Evolutionary conservation across 2,329 filamentous ascomycete genomes (phyloP), one percentile per base, ranked within the genome.

Genomic region (Colletotrichum caudatum): DNA sequence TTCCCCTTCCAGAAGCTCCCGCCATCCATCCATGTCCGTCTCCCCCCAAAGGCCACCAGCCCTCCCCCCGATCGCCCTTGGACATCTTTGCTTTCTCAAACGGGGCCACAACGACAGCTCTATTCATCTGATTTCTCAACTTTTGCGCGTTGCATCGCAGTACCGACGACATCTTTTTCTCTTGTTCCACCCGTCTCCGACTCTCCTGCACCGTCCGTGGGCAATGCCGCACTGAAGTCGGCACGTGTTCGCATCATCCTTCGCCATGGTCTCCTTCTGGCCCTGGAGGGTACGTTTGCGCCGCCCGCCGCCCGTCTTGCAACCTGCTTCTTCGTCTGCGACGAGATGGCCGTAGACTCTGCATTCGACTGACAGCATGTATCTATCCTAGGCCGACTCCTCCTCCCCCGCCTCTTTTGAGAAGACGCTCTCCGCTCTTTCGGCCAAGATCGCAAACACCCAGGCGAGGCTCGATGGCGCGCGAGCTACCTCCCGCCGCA

Each of bases 381-480:
- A 29, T 29, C 3, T 8, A 46, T 23, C 56, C 46, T 77, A 97
- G 94, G 89, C 90, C 82, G 89, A 93, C 78, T 89, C 92, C 80
- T 92, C 89, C 79, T 97, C 95, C 75, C 92, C 96, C 35, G 95
- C 94, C 63, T 93, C 92, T 5, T 99, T 98, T 79, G 96, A 99
- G 84, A 98, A 95, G 85, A 90, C 92, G 2, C 90, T 99, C 39
- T 93, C 94, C 12, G 87, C 90, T 33, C 89, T 99, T 57, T 93
- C 95, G 14, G 85, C 86, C 64, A 97, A 96, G 83, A 98, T 99
- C 80, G 87, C 91, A 51, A 88, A 90, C 74, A 90, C 92, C 2
- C 92, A 92, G 76, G 84, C 91, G 53, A 89, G 88, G 63, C 91
- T 98, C 75, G 94, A 97, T 77, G 86, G 85, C 53, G 87, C 92